Conservation (phyloP, 345 rosid species). For the Psidium guajava region DNA sequence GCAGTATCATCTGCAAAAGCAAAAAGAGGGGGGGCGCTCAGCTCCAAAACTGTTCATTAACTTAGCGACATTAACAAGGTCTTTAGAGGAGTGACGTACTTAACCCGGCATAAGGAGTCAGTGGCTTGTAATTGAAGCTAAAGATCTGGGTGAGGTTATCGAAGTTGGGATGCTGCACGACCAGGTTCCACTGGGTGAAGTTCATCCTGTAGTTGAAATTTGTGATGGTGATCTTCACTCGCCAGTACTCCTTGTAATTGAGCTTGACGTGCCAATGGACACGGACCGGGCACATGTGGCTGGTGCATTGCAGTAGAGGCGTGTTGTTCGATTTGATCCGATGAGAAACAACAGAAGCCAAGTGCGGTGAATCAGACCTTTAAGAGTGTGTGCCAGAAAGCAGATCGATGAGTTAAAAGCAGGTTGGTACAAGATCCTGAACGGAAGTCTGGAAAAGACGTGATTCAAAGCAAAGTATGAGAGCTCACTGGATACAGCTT, state of each 20-base stretch:
- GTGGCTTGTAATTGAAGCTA: constrained; percentile 66
- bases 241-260: constrained; percentile 87
- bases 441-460: background rate
- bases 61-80: background rate
- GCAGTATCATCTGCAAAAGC: constrained; percentile 72
- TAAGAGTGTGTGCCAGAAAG: background rate
- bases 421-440: background rate
- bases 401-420: background rate
- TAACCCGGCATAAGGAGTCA: constrained; percentile 63
- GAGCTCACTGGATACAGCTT: constrained; percentile 55
- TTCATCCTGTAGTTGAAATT: constrained; percentile 75
- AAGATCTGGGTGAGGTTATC: constrained; percentile 64
- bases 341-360: constrained; percentile 59
- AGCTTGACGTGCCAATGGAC: constrained; percentile 92
- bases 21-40: background rate
- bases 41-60: background rate
- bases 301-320: constrained; percentile 52
- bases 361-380: constrained; percentile 50
- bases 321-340: constrained; percentile 18
- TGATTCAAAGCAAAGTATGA: background rate
- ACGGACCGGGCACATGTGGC: constrained; percentile 80
- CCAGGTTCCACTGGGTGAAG: constrained; percentile 80
- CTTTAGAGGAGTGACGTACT: constrained; percentile 31
- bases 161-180: constrained; percentile 82
- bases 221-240: constrained; percentile 76